Conservation (phyloP, 495 filamentous ascomycete genomes). For the Neurospora sp. region DNA sequence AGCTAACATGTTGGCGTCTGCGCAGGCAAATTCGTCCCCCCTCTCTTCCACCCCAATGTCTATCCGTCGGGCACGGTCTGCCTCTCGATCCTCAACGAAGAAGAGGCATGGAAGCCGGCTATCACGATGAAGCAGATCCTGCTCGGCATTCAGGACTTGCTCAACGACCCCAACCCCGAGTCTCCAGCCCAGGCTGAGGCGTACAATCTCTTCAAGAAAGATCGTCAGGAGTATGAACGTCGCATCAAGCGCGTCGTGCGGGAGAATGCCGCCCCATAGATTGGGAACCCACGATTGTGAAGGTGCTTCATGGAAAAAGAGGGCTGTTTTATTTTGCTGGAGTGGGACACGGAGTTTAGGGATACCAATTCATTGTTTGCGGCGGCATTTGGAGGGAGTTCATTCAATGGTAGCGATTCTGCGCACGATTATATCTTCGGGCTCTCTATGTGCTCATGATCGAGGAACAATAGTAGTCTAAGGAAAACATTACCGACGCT, state of each 20-base stretch:
- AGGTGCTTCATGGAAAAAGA: conserved; percentile 4
- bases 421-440: not conserved
- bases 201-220: conserved; percentile 94
- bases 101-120: conserved; percentile 95
- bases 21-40: conserved; percentile 89
- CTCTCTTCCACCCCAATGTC: conserved; percentile 97
- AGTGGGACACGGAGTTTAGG: conserved; percentile 4
- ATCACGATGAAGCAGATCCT: conserved; percentile 98
- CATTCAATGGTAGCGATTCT: not conserved
- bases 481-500: not conserved
- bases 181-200: conserved; percentile 95
- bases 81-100: conserved; percentile 94
- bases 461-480: not conserved
- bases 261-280: conserved; percentile 60
- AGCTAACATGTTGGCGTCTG: conserved; percentile 14
- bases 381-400: not conserved
- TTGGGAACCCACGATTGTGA: conserved; percentile 1
- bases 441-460: not conserved
- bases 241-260: conserved; percentile 77
- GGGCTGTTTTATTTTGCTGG: conserved; percentile 1
- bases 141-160: conserved; percentile 86
- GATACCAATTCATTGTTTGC: conserved; percentile 3
- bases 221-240: conserved; percentile 75
- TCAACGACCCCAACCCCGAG: conserved; percentile 95
- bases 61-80: conserved; percentile 98